A percentile compares a stretch with the other conserved stretches of the same genome.
These are phyloP conservation scores for Hansenula sp. DNA, from an alignment of 1,139 yeast genomes.

Conservation along the genomic window DNA sequence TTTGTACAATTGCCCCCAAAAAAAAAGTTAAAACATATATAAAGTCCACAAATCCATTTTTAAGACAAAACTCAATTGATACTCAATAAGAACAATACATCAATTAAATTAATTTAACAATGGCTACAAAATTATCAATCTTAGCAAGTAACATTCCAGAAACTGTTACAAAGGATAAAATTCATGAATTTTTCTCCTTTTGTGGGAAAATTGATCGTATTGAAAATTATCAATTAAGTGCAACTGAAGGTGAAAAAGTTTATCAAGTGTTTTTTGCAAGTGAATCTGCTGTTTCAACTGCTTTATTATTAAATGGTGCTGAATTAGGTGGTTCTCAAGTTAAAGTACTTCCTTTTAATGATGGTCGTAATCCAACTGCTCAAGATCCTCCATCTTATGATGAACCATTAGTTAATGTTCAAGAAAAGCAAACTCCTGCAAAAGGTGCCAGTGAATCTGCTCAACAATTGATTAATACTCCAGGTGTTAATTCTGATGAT, in stretches of 20 bases:
- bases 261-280: constrained; percentile 52
- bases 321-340: constrained; percentile 60
- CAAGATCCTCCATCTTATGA: constrained; percentile 21
- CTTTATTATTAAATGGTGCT: constrained; percentile 67
- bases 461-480: constrained; percentile 3
- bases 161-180: constrained; percentile 47
- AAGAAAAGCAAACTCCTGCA: constrained; percentile 9
- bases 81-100: no score
- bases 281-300: constrained; percentile 67
- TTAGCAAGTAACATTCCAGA: constrained; percentile 60
- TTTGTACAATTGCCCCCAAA: neutral
- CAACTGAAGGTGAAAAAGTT: constrained; percentile 29
- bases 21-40: neutral
- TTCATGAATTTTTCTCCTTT: constrained; percentile 68
- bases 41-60: neutral
- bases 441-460: constrained; percentile 7
- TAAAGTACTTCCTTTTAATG: constrained; percentile 38
- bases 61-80: no score
- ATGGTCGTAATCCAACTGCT: constrained; percentile 19
- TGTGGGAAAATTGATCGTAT: constrained; percentile 65
- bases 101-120: neutral
- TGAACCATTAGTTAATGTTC: constrained; percentile 14
- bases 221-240: constrained; percentile 25
- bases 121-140: constrained; percentile 19
- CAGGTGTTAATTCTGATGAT: constrained; percentile 30